Conservation (phyloP, 2,329 filamentous ascomycete species). For the Aspergillus spinulosporus region DNA sequence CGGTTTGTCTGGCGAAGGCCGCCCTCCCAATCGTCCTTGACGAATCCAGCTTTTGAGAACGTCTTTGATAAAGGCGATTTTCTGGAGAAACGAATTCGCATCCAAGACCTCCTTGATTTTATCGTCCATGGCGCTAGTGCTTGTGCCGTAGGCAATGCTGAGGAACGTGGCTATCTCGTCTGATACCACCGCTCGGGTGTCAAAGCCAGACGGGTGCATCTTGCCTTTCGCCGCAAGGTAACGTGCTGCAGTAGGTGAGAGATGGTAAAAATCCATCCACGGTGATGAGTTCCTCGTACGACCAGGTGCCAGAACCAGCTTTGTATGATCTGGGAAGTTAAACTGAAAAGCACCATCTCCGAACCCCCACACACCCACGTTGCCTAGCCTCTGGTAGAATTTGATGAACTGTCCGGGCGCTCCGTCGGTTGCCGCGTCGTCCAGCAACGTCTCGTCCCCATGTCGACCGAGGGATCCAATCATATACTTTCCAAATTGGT, state of each 20-base stretch:
- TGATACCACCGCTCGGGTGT: conserved; percentile 44
- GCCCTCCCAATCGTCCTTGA: conserved; percentile 40
- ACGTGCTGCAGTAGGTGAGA: conserved; percentile 48
- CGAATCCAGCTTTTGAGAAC: conserved; percentile 44
- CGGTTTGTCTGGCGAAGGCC: conserved; percentile 21
- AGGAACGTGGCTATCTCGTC: conserved; percentile 45
- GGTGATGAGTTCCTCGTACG: conserved; percentile 41
- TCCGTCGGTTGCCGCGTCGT: conserved; percentile 28
- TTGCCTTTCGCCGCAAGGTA: conserved; percentile 44
- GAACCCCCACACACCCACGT: conserved; percentile 56
- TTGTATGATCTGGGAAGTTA: conserved; percentile 56
- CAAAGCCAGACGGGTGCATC: conserved; percentile 46
- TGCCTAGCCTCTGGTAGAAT: conserved; percentile 53
- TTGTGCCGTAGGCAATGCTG: conserved; percentile 39
- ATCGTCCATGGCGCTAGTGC: conserved; percentile 36
- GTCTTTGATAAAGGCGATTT: conserved; percentile 44
- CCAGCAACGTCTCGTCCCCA: conserved; percentile 36
- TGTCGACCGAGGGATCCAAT: conserved; percentile 48
- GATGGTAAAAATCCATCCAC: conserved; percentile 52
- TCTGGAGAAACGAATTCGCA: conserved; percentile 47
- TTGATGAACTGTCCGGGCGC: conserved; percentile 46
- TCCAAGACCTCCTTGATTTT: conserved; percentile 45
- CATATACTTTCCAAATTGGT: conserved; percentile 56
- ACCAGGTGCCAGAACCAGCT: conserved; percentile 48
- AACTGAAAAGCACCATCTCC: conserved; percentile 53